These are phyloP conservation scores for Pseudopithomyces chartarum DNA, from an alignment of 2,329 filamentous ascomycete genomes.

Conservation along the genomic window DNA sequence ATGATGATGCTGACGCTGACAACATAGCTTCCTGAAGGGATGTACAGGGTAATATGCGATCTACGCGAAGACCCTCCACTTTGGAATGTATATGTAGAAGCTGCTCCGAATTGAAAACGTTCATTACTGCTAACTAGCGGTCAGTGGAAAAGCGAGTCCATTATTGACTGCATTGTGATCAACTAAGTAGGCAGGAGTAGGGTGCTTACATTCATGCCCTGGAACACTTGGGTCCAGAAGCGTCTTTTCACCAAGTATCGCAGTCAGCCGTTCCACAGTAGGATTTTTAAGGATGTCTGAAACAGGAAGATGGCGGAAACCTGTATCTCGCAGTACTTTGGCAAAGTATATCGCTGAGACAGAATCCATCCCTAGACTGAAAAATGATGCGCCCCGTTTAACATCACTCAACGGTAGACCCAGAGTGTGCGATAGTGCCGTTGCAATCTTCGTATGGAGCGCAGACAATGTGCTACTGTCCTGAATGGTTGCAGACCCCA, in stretches of 20 bases:
- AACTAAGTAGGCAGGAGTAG: background rate
- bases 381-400: slow-evolving; percentile 71
- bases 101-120: slow-evolving; percentile 22
- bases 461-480: slow-evolving; percentile 56
- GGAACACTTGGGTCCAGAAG: background rate
- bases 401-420: slow-evolving; percentile 55
- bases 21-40: slow-evolving; percentile 90
- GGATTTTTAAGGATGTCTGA: slow-evolving; percentile 72
- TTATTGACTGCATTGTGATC: background rate
- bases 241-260: background rate
- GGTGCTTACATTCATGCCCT: background rate
- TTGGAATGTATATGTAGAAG: slow-evolving; percentile 18
- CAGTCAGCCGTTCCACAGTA: slow-evolving; percentile 66
- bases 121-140: background rate
- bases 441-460: slow-evolving; percentile 62
- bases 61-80: slow-evolving; percentile 44
- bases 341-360: slow-evolving; percentile 77
- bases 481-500: slow-evolving; percentile 35
- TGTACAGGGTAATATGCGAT: slow-evolving; percentile 76
- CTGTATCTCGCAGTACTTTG: slow-evolving; percentile 56
- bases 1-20: slow-evolving; percentile 62
- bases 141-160: background rate
- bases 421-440: slow-evolving; percentile 59
- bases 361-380: slow-evolving; percentile 80
- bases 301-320: slow-evolving; percentile 62